A percentile compares a stretch with the other conserved stretches of the same genome.
These are phyloP conservation scores for Gamarada debralockiae DNA, from an alignment of 495 filamentous ascomycete genomes.

Conservation along the genomic window DNA sequence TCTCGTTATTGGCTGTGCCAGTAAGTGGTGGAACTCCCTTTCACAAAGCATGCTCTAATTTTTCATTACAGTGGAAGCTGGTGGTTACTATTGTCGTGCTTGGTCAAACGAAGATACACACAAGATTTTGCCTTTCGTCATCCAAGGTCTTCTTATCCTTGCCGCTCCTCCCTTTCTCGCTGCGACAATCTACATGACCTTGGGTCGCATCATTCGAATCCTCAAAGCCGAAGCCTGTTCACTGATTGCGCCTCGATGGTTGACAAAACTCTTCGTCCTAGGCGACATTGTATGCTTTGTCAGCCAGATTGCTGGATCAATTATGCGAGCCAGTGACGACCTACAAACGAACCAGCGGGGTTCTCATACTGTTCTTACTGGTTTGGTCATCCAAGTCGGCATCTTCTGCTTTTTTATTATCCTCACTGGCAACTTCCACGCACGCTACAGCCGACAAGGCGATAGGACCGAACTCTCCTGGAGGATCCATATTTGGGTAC, in stretches of 20 bases:
- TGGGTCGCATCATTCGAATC: conserved; percentile 40
- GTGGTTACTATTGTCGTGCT: conserved; percentile 45
- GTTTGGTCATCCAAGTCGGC: conserved; percentile 41
- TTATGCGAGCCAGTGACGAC: conserved; percentile 32
- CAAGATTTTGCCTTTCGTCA: conserved; percentile 40
- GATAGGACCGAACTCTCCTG: conserved; percentile 28
- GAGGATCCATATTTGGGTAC: conserved; percentile 45
- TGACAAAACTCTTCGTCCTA: conserved; percentile 40
- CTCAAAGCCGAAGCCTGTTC: conserved; percentile 38
- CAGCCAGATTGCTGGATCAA: conserved; percentile 31
- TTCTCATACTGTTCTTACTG: conserved; percentile 37
- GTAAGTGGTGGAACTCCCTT: conserved; percentile 23
- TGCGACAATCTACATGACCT: too few species aligned
- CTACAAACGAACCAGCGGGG: conserved; percentile 27
- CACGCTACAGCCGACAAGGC: conserved; percentile 8
- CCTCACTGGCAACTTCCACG: conserved; percentile 32
- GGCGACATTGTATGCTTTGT: conserved; percentile 39
- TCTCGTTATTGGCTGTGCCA: conserved; percentile 27
- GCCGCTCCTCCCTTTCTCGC: conserved; percentile 45
- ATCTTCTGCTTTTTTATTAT: conserved; percentile 46
- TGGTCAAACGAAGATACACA: conserved; percentile 22
- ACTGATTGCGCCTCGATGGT: conserved; percentile 29
- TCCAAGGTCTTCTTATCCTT: conserved; percentile 42
- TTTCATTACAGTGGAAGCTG: conserved; percentile 35
- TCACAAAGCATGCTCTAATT: conserved; percentile 3